phyloP scores from a whole-genome alignment of 164 flowering plant genomes.

The grape (Vitis vinifera) region ASM3070453v1 NC_081808.1:21271001-21271500 shows the following conservation, averaged over 20 bases:
- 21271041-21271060: conserved; percentile 81
- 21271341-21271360: too few relatives aligned
- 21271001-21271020: conserved; percentile 42
- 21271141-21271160: conserved; percentile 93
- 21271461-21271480: too few relatives aligned
- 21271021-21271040: conserved; percentile 96
- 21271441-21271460: too few relatives aligned
- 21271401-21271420: too few relatives aligned
- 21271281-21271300: not conserved
- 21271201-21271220: not conserved
- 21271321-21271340: too few relatives aligned
- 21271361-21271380: too few relatives aligned
- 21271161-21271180: conserved; percentile 95
- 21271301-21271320: not conserved
- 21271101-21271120: conserved; percentile 87
- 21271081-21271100: conserved; percentile 92
- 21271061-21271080: conserved; percentile 88
- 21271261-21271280: not conserved
- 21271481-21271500: too few relatives aligned
- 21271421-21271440: too few relatives aligned
- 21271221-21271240: not conserved
- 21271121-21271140: conserved; percentile 83
- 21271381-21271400: too few relatives aligned
- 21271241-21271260: not conserved
- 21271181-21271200: not conserved